Conservation (phyloP, 495 filamentous ascomycete genomes). For the Trichoderma reesei region DNA sequence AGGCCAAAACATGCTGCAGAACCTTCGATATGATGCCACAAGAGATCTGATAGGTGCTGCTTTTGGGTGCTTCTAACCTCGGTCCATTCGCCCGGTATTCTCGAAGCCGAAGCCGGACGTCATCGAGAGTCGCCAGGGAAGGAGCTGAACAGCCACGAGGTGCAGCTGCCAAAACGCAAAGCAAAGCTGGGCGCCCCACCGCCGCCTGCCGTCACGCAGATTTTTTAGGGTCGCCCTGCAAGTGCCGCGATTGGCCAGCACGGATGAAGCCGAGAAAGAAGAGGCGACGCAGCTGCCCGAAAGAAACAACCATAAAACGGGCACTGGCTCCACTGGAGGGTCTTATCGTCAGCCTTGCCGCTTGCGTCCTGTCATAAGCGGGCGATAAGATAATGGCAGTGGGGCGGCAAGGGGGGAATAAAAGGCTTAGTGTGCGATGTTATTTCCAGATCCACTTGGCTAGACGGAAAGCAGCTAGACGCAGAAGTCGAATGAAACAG, state of each 20-base stretch:
- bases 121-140: not conserved
- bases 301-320: not conserved
- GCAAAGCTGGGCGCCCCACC: not conserved
- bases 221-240: not conserved
- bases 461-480: not conserved
- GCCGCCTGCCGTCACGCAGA: not conserved
- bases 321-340: not conserved
- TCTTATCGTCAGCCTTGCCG: not conserved
- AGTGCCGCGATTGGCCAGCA: not conserved
- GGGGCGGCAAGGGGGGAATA: not conserved
- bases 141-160: not conserved
- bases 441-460: not conserved
- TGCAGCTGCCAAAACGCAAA: not conserved
- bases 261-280: constrained; percentile 1
- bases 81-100: constrained; percentile 3
- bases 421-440: not conserved
- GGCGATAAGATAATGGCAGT: not conserved
- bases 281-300: not conserved
- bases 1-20: not conserved
- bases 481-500: not conserved
- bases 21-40: not conserved
- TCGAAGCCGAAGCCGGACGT: not conserved
- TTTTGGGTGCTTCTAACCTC: not conserved
- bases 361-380: not conserved
- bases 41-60: too few relatives aligned